These are phyloP conservation scores for Dendryphion nanum DNA, from an alignment of 2,329 filamentous ascomycete genomes.

Conservation along the genomic window DNA sequence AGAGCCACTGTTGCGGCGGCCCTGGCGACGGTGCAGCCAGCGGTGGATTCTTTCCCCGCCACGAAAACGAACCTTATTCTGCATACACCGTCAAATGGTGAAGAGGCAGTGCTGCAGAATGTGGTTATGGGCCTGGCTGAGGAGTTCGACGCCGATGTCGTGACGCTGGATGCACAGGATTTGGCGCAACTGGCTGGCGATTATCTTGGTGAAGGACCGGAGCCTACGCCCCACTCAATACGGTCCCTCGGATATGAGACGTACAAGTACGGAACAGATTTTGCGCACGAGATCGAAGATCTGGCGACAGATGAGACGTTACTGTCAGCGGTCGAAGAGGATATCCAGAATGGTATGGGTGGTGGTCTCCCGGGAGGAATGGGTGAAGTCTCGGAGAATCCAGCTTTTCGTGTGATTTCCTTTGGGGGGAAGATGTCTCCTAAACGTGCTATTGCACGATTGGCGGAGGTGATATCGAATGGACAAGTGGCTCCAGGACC, in stretches of 20 bases:
- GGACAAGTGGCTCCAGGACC: not conserved
- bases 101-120: slow-evolving; percentile 54
- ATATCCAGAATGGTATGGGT: slow-evolving; percentile 18
- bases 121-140: slow-evolving; percentile 64
- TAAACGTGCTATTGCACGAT: too few relatives aligned
- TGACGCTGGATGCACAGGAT: slow-evolving; percentile 67
- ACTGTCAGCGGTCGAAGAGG: slow-evolving; percentile 32
- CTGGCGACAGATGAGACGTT: slow-evolving; percentile 21
- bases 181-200: slow-evolving; percentile 67
- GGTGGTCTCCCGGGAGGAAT: not conserved
- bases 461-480: not conserved
- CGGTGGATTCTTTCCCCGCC: slow-evolving; percentile 46
- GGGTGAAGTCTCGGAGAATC: not conserved
- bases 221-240: slow-evolving; percentile 47
- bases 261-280: slow-evolving; percentile 41
- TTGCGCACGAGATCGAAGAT: slow-evolving; percentile 24
- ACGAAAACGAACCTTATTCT: slow-evolving; percentile 58
- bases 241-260: slow-evolving; percentile 56
- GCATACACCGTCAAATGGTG: slow-evolving; percentile 58
- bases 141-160: slow-evolving; percentile 62
- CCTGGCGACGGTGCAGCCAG: slow-evolving; percentile 34
- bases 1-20: slow-evolving; percentile 52
- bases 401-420: not conserved
- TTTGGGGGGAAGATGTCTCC: not conserved
- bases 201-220: slow-evolving; percentile 65